These are phyloP conservation scores for Penicilliopsis zonata DNA, from an alignment of 495 filamentous ascomycete species.

Conservation along the genomic window DNA sequence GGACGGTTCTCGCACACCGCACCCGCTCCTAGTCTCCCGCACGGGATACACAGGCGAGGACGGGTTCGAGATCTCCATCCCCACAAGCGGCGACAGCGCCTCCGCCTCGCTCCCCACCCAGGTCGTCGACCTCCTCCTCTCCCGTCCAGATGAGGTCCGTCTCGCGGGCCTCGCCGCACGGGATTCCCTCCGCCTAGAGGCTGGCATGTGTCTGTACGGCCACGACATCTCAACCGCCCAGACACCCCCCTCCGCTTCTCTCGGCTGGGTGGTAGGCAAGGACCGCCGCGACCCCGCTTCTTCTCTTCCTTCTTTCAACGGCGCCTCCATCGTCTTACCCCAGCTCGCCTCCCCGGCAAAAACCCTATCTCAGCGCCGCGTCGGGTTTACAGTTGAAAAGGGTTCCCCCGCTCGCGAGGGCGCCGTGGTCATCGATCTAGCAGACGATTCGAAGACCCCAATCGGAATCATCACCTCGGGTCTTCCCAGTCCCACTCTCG, in stretches of 20 bases:
- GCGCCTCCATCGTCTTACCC: conserved; percentile 54
- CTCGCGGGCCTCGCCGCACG: conserved; percentile 82
- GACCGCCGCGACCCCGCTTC: conserved; percentile 50
- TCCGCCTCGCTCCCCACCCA: conserved; percentile 22
- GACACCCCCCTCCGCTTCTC: conserved; percentile 73
- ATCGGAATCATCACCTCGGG: conserved; percentile 76
- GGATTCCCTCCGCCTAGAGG: conserved; percentile 86
- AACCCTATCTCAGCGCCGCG: conserved; percentile 60
- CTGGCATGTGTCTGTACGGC: conserved; percentile 97
- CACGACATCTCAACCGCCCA: conserved; percentile 85
- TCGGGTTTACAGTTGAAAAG: conserved; percentile 69
- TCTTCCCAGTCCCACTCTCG: conserved; percentile 74
- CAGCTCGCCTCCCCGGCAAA: conserved; percentile 53
- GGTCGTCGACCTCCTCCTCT: conserved; percentile 52
- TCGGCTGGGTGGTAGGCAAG: conserved; percentile 79
- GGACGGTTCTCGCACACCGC: conserved; percentile 26
- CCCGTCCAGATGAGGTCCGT: conserved; percentile 48
- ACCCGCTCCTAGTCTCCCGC: conserved; percentile 64
- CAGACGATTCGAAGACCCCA: conserved; percentile 39
- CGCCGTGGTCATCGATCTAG: conserved; percentile 56
- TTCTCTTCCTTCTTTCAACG: conserved; percentile 55
- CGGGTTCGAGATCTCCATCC: conserved; percentile 91
- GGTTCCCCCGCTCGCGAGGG: conserved; percentile 88
- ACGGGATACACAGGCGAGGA: conserved; percentile 97
- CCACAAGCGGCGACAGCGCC: conserved; percentile 35